These are phyloP conservation scores for Trapa bicornis DNA, from an alignment of 345 rosid genomes.

Conservation along the genomic window DNA sequence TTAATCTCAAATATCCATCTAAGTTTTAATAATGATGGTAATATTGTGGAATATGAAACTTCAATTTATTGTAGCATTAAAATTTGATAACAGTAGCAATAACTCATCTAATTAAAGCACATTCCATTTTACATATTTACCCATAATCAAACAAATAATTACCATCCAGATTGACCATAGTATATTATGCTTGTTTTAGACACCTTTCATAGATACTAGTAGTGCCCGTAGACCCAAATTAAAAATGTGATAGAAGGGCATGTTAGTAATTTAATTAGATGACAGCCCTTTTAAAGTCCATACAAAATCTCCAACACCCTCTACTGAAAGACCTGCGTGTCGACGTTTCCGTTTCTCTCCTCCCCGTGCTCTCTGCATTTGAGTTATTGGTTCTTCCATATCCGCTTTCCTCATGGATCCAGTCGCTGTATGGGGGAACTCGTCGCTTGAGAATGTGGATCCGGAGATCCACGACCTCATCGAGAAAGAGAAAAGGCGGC, in stretches of 20 bases:
- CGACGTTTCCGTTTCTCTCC: neutral
- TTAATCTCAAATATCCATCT: too few species aligned
- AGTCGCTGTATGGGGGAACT: constrained; percentile 76
- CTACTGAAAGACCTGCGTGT: neutral
- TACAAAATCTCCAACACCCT: neutral
- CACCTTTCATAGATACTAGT: too few species aligned
- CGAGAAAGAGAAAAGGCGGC: constrained; percentile 97
- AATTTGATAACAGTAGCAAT: too few species aligned
- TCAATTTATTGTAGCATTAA: too few species aligned
- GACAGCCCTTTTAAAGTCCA: neutral
- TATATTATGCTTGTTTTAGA: too few species aligned
- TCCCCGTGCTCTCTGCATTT: neutral
- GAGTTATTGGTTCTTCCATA: constrained; percentile 2
- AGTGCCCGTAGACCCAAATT: too few species aligned
- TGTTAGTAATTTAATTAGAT: neutral
- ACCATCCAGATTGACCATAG: too few species aligned
- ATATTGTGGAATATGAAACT: too few species aligned
- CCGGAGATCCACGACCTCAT: constrained; percentile 88
- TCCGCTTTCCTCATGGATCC: constrained; percentile 42
- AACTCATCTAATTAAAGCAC: too few species aligned
- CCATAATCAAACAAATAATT: too few species aligned
- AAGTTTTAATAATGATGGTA: too few species aligned
- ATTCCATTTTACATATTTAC: too few species aligned
- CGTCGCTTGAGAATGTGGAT: constrained; percentile 49
- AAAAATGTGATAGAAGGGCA: constrained; percentile 1